Conservation (phyloP, 2,329 filamentous ascomycete genomes). For the Pseudogymnoascus pannorum region DNA sequence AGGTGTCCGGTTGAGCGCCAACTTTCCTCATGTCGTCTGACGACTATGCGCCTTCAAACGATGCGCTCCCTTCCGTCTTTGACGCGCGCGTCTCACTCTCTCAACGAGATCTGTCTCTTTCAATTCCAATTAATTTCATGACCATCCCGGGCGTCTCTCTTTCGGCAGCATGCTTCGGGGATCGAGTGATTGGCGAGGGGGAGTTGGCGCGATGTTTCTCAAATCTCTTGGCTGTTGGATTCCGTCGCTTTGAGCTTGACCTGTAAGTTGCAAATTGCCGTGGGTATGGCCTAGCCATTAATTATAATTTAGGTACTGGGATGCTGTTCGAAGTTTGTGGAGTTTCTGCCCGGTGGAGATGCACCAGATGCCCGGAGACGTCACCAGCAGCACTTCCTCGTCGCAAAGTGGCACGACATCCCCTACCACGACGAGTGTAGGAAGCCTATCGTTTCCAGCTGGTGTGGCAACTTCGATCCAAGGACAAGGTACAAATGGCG, state of each 20-base stretch:
- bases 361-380: constrained; percentile 16
- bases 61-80: constrained; percentile 31
- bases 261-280: constrained; percentile 23
- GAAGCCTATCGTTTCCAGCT: background rate
- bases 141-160: constrained; percentile 50
- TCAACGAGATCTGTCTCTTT: constrained; percentile 52
- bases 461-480: background rate
- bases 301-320: constrained; percentile 45
- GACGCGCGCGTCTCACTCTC: constrained; percentile 37
- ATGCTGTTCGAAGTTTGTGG: constrained; percentile 45
- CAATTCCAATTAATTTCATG: constrained; percentile 56
- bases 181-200: constrained; percentile 13
- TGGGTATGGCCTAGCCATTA: background rate
- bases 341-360: constrained; percentile 53
- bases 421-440: constrained; percentile 6
- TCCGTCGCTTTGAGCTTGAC: constrained; percentile 50
- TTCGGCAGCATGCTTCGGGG: constrained; percentile 51
- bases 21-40: constrained; percentile 32
- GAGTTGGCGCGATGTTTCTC: constrained; percentile 43
- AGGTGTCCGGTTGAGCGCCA: constrained; percentile 8
- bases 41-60: constrained; percentile 32
- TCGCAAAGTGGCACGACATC: background rate
- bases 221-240: constrained; percentile 54
- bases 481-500: background rate
- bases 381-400: background rate